A percentile compares a stretch with the other conserved stretches of the same genome.
phyloP scores from a whole-genome alignment of 2,329 filamentous ascomycete species.

The Aureobasidium pullulans region DNA sequence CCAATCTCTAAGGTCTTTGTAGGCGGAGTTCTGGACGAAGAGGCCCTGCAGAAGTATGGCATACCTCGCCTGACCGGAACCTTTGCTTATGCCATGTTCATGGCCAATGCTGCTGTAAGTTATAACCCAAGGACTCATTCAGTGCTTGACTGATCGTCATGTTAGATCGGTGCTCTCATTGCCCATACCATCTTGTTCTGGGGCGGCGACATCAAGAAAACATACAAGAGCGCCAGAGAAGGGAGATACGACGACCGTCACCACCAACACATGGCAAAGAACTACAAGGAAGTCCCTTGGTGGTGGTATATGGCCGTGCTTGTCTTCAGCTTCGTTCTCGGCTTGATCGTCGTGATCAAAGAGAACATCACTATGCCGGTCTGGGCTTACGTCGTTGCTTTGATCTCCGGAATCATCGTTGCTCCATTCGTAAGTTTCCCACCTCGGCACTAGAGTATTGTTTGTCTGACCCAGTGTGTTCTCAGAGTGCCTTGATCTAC shows the following conservation, averaged over 20 bases:
- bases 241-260: slow-evolving; percentile 45
- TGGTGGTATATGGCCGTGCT: slow-evolving; percentile 29
- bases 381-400: slow-evolving; percentile 28
- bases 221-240: slow-evolving; percentile 41
- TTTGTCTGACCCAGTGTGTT: background rate
- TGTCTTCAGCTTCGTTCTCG: slow-evolving; percentile 25
- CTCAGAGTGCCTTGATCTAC: slow-evolving; percentile 42
- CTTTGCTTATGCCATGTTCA: slow-evolving; percentile 42
- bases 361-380: slow-evolving; percentile 26
- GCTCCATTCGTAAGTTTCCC: slow-evolving; percentile 36
- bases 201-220: slow-evolving; percentile 43
- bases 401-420: slow-evolving; percentile 27
- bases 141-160: background rate
- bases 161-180: slow-evolving; percentile 46
- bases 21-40: slow-evolving; percentile 36
- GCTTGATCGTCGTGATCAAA: slow-evolving; percentile 24
- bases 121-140: background rate
- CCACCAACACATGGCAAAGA: slow-evolving; percentile 44
- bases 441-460: background rate
- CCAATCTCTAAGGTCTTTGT: slow-evolving; percentile 36
- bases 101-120: slow-evolving; percentile 45
- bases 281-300: slow-evolving; percentile 45
- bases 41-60: slow-evolving; percentile 37
- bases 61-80: slow-evolving; percentile 42
- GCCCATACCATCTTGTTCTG: slow-evolving; percentile 49